Base-by-base conservation (phyloP, 2,329 filamentous ascomycete genomes). In the Fusarium sp. region DNA sequence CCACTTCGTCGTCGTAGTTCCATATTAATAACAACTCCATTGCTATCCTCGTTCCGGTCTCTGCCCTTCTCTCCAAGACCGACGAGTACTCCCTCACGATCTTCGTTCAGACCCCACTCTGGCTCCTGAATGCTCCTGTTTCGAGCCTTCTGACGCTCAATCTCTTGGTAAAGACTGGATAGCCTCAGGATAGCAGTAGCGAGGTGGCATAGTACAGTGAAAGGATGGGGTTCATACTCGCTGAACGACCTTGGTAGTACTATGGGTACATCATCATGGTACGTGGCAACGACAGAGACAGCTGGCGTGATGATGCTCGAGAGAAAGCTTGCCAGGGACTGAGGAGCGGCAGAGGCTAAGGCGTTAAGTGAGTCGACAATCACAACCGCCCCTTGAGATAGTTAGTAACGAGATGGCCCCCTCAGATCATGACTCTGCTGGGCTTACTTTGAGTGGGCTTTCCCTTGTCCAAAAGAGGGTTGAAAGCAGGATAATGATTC, bases 1-100 rank as follows among this genome's bases (percentile, higher is more conserved):
- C 96, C 95, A 77, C 93, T 96, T 77, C 95, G 92, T 63, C 96
- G 87, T 17, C 96, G 88, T 76, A 98, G 89, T 82, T 99, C 96
- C 89, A 97, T 93, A 78, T 94, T 91, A 12, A 98, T 81, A 2
- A 97, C 93, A 2, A 96, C 92, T 2, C 85, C 84, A 15, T 73
- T 66, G 61, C 75, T 75, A 42, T 79, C 80, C 11, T 76, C 77
- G 3, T 72, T 73, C 41, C 86, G 86, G 3, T 78, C 74, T 38
- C 86, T 86, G n/a, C 87, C 86, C 8, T 86, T 84, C 45, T 84
- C 81, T 62, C 83, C 83, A 66, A 94, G 84, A 6, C 93, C 93
- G 54, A 95, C 85, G 1, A 98, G 82, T 15, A 96, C 87, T 13
- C 96, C 96, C 81, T 98, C 94, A 22, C 90, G 87, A 36, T 90